These are phyloP conservation scores for Diaporthe nobilis DNA, from an alignment of 2,329 filamentous ascomycete species.

Conservation along the genomic window DNA sequence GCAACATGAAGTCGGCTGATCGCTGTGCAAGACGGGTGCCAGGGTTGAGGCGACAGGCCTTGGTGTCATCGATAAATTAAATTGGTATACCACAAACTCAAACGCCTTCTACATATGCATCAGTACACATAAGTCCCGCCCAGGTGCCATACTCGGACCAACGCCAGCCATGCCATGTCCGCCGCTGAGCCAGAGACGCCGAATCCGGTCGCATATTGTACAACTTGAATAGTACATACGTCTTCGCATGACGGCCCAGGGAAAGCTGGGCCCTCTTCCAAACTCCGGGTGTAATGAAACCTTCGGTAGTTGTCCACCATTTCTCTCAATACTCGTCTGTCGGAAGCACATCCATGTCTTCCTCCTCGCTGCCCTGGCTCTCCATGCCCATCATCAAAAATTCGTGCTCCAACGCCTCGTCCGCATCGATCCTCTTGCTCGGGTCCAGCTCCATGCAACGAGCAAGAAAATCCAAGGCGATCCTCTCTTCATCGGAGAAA, in stretches of 20 bases:
- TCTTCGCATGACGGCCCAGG: neutral
- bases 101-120: constrained; percentile 16
- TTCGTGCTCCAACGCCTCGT: constrained; percentile 79
- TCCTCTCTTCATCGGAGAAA: constrained; percentile 76
- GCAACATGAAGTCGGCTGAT: neutral
- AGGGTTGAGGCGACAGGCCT: neutral
- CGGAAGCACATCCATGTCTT: constrained; percentile 68
- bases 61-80: neutral
- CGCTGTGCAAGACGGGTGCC: neutral
- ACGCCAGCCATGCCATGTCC: constrained; percentile 19
- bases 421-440: constrained; percentile 78
- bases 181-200: constrained; percentile 1
- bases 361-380: constrained; percentile 59
- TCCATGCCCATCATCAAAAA: constrained; percentile 68
- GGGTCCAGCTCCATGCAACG: constrained; percentile 84
- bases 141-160: neutral
- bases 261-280: neutral
- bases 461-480: constrained; percentile 80
- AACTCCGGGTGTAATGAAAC: neutral
- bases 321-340: neutral
- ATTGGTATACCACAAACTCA: neutral
- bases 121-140: neutral
- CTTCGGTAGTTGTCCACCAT: too few species aligned
- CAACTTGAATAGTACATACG: neutral
- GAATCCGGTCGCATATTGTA: neutral